Conservation (phyloP, 768 basidiomycete genomes). For the Amanita brunnescens region DNA sequence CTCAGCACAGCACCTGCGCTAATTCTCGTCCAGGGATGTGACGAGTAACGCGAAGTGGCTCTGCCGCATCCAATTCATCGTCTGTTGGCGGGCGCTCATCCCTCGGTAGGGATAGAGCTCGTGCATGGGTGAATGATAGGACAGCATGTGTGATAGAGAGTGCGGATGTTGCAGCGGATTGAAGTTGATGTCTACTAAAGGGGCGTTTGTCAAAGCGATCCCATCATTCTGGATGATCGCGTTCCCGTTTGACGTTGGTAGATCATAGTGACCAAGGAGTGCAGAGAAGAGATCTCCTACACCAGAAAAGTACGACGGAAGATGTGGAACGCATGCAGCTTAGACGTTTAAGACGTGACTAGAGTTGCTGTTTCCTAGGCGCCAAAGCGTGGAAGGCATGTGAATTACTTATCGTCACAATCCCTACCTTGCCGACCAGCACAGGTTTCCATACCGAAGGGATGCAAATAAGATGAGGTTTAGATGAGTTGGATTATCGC, state of each 20-base stretch:
- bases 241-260: constrained; percentile 12
- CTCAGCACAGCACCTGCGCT: constrained; percentile 24
- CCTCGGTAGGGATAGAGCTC: constrained; percentile 46
- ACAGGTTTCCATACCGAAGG: no score
- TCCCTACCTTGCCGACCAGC: no score
- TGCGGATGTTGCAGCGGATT: constrained; percentile 57
- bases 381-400: no score
- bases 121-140: constrained; percentile 49
- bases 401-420: no score
- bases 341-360: constrained; percentile 21
- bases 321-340: constrained; percentile 65
- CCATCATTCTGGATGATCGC: neutral
- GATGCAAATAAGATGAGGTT: constrained; percentile 69
- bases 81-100: constrained; percentile 58
- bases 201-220: neutral
- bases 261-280: constrained; percentile 71
- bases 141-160: constrained; percentile 72
- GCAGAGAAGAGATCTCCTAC: constrained; percentile 98
- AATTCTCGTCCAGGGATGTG: constrained; percentile 85
- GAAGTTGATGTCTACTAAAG: constrained; percentile 27
- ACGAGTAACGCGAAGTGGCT: constrained; percentile 56
- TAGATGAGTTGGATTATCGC: constrained; percentile 18
- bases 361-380: constrained; percentile 11
- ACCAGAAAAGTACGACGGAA: constrained; percentile 91
- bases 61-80: constrained; percentile 61